These are phyloP conservation scores for Diospyros lotus DNA, from an alignment of 148 eudicot species.

Conservation along the genomic window DNA sequence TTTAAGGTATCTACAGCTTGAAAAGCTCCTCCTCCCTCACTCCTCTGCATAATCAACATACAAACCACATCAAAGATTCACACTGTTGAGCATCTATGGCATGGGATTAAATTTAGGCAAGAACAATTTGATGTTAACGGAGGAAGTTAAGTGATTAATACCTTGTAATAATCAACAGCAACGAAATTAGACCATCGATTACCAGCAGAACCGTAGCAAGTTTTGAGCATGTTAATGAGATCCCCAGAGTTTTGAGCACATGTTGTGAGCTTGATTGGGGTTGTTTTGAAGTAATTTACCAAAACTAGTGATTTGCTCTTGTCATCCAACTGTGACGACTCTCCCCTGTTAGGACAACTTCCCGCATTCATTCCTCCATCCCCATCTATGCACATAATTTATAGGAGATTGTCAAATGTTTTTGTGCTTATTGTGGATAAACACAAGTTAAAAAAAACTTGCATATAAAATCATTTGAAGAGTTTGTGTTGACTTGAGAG, in stretches of 20 bases:
- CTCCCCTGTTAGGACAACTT: conserved; percentile 51
- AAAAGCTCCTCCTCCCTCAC: conserved; percentile 87
- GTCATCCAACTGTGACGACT: conserved; percentile 50
- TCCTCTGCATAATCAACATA: conserved; percentile 42
- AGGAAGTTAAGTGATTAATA: conserved; percentile 8
- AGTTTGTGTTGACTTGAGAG: no score
- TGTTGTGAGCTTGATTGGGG: conserved; percentile 37
- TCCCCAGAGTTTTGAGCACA: conserved; percentile 52
- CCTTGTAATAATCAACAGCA: conserved; percentile 75
- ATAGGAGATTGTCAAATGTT: no score
- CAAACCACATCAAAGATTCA: neutral
- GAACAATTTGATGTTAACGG: no score
- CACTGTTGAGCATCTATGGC: no score
- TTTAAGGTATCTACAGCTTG: conserved; percentile 58
- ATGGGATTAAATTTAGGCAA: neutral
- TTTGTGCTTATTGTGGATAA: no score
- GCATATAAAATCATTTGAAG: no score
- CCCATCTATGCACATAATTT: no score
- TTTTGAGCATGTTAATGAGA: conserved; percentile 44
- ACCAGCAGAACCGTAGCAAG: conserved; percentile 58
- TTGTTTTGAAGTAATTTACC: conserved; percentile 49
- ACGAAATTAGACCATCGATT: conserved; percentile 76
- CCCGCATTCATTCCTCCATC: conserved; percentile 65
- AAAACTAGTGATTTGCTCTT: conserved; percentile 56
- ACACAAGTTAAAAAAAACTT: no score